Percentiles rank a stretch among this genome's conserved stretches.
These are phyloP conservation scores for Ogataea trehalophila DNA, from an alignment of 805 yeast species.

Conservation along the genomic window DNA sequence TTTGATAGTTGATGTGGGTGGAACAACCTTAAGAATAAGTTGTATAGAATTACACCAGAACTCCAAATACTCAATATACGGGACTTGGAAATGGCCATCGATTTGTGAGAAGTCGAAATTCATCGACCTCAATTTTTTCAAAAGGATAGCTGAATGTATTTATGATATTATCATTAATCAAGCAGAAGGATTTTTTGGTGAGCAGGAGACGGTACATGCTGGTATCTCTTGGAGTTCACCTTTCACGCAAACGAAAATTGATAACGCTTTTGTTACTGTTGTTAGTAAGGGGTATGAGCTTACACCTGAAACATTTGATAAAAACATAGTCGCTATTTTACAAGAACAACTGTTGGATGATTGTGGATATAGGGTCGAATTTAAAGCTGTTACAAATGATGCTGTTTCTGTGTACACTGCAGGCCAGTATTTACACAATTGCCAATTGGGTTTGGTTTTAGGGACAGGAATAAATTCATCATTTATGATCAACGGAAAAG, in stretches of 20 bases:
- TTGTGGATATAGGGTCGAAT: constrained; percentile 28
- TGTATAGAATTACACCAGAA: constrained; percentile 16
- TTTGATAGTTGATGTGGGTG: constrained; percentile 53
- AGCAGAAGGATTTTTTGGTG: constrained; percentile 4
- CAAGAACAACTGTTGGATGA: constrained; percentile 28
- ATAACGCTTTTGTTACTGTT: constrained; percentile 41
- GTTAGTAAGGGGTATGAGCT: constrained; percentile 62
- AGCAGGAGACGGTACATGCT: constrained; percentile 18
- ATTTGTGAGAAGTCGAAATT: constrained; percentile 35
- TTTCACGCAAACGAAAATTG: constrained; percentile 35
- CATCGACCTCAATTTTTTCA: constrained; percentile 40
- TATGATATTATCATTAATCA: constrained; percentile 21
- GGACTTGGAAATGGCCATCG: constrained; percentile 30
- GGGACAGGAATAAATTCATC: constrained; percentile 68
- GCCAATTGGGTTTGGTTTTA: constrained; percentile 51
- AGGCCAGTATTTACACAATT: constrained; percentile 33
- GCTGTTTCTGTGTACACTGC: constrained; percentile 62
- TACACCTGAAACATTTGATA: constrained; percentile 35
- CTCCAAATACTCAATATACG: constrained; percentile 6
- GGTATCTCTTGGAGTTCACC: constrained; percentile 62
- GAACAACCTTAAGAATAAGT: constrained; percentile 44
- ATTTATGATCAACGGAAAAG: constrained; percentile 28
- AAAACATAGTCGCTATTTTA: constrained; percentile 39
- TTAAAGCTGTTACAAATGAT: constrained; percentile 51
- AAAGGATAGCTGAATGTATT: constrained; percentile 35